Evolutionary conservation across 768 basidiomycete species (phyloP).

Genomic region (Lentinula sp.): DNA sequence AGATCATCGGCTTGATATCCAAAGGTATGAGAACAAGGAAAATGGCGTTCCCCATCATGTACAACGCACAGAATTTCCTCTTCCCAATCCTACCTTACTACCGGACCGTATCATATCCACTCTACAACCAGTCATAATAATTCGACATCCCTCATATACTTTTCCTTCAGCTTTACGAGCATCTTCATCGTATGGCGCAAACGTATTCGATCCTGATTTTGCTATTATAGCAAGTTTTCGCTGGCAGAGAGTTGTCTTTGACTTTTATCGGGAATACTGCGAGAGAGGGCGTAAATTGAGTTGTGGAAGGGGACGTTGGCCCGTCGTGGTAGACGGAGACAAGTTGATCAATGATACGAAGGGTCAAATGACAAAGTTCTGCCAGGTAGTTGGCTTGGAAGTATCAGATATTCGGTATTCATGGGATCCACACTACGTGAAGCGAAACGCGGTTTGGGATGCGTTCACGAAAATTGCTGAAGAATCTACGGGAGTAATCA

Average conservation of each 20-base stretch:
- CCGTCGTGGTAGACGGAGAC: constrained; percentile 6
- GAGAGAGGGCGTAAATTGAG: background rate
- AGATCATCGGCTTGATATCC: background rate
- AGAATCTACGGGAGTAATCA: constrained; percentile 3
- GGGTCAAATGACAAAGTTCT: constrained; percentile 1
- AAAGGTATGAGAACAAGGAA: background rate
- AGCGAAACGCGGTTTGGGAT: background rate
- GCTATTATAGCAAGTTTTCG: background rate
- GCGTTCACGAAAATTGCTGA: background rate
- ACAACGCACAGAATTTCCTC: background rate
- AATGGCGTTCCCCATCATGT: background rate
- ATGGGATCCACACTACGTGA: background rate
- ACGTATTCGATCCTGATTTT: constrained; percentile 1
- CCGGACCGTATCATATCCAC: background rate
- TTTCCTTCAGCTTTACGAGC: background rate
- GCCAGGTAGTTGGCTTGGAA: background rate
- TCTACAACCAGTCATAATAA: background rate
- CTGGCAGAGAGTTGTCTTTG: background rate
- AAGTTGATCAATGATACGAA: background rate
- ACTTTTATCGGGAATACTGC: background rate
- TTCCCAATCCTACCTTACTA: constrained; percentile 2
- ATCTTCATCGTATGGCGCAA: background rate
- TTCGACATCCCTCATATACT: constrained; percentile 1
- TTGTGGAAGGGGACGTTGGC: background rate
- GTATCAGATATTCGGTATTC: background rate